phyloP scores from a whole-genome alignment of 2,329 filamentous ascomycete genomes.

The Cyphellophora attinorum region DNA sequence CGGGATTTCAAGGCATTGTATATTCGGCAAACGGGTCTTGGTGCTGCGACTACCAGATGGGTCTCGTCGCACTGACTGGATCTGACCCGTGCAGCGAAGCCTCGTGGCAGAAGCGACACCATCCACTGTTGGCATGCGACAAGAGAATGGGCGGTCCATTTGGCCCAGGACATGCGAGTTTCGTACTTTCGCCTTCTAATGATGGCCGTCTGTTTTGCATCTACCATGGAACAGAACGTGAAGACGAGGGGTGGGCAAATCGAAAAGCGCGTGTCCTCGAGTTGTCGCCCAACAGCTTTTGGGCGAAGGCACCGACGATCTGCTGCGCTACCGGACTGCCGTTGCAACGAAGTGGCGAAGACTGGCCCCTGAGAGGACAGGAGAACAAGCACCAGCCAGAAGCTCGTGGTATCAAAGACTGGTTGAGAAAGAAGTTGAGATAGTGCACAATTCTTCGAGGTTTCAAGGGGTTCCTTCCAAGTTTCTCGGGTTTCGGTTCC shows the following conservation, averaged over 20 bases:
- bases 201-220: slow-evolving; percentile 14
- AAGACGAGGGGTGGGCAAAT: slow-evolving; percentile 16
- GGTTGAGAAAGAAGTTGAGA: too few species aligned
- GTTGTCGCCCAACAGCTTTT: slow-evolving; percentile 9
- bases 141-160: slow-evolving; percentile 12
- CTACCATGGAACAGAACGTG: slow-evolving; percentile 16
- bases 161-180: slow-evolving; percentile 18
- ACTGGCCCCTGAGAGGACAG: too few species aligned
- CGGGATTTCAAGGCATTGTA: slow-evolving; percentile 16
- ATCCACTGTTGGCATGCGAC: slow-evolving; percentile 13
- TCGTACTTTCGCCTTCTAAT: slow-evolving; percentile 10
- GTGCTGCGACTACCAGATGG: slow-evolving; percentile 18
- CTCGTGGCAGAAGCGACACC: slow-evolving; percentile 14
- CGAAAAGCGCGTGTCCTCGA: slow-evolving; percentile 14
- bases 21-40: slow-evolving; percentile 18
- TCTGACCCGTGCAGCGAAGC: slow-evolving; percentile 7
- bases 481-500: too few species aligned
- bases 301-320: slow-evolving; percentile 6
- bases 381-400: too few species aligned
- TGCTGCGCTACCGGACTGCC: slow-evolving; percentile 10
- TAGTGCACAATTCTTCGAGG: too few species aligned
- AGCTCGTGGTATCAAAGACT: too few species aligned
- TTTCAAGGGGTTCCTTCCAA: too few species aligned
- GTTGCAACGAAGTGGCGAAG: background rate
- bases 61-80: slow-evolving; percentile 10